Evolutionary conservation across 495 filamentous ascomycete species (phyloP), one percentile per base, ranked within the genome.

Genomic region (Parathielavia appendiculata): DNA sequence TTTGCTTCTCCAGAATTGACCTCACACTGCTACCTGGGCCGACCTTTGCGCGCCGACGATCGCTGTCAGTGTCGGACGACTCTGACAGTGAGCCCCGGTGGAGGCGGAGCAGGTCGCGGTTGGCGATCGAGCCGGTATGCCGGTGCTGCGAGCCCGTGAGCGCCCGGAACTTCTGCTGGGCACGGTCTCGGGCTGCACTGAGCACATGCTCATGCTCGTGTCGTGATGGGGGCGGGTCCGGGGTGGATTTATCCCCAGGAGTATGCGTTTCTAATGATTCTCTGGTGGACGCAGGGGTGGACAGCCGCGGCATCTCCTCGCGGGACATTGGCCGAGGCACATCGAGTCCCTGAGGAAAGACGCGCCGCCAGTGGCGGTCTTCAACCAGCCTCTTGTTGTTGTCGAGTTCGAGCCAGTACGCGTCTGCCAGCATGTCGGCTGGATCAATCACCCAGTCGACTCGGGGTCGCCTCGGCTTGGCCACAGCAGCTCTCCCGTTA

Each of bases 391-490:
- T 79, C 65, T 90, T 91, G 66, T 96, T 88, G 51, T 82, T 73
- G 22, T 77, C 82, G 57, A 90, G 85, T 68, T 95, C 87, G 44
- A 91, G 74, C 92, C 92, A 97, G 58, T 87, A 86, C 12, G 84
- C 77, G 72, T 97, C 92, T 1, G 90, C 89, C 20, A 97, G 73
- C 64, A 95, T 80, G 61, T 96, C 91, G 46, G 85, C 83, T 0
- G 91, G 87, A 41, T 83, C 81, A 11, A 88, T 82, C 4, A 76
- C 77, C 91, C 92, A 96, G 58, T 92, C 90, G n/a, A 86, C 80
- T 36, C 85, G 80, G 9, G 83, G 82, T 44, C 89, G 76, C 63
- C 80, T 83, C 1, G 80, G 70, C 56, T 86, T 87, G 38, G 63
- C 19, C 5, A 66, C 57, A 12, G 64, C 59, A 1, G 68, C 61